Evolutionary conservation across 106 monocot species (phyloP).

Genomic region (Dendrobium catenatum): DNA sequence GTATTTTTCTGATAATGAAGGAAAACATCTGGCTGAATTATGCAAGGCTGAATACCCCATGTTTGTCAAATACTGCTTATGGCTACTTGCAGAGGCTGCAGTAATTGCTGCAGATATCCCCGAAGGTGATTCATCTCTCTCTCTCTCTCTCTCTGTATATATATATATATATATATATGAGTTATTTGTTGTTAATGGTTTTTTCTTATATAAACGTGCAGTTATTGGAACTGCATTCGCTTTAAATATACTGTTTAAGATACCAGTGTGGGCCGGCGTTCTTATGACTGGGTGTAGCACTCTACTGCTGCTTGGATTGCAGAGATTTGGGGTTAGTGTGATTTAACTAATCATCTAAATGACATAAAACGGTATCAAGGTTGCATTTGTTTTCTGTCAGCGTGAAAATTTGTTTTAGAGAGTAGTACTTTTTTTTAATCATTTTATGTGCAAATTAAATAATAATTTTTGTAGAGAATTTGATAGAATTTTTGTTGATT

Average conservation of each 20-base stretch:
- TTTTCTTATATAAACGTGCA: constrained; percentile 9
- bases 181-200: neutral
- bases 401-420: too few species aligned
- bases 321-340: constrained; percentile 70
- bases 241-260: constrained; percentile 65
- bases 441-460: too few species aligned
- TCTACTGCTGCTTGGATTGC: constrained; percentile 67
- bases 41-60: constrained; percentile 63
- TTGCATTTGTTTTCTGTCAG: too few species aligned
- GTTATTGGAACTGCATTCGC: constrained; percentile 95
- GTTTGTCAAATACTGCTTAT: constrained; percentile 36
- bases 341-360: neutral
- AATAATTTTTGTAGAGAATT: too few species aligned
- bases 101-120: constrained; percentile 80
- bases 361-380: neutral
- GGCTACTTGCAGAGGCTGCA: constrained; percentile 60
- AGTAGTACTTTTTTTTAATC: too few species aligned
- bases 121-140: constrained; percentile 35
- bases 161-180: neutral
- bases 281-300: constrained; percentile 79
- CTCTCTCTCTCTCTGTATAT: neutral
- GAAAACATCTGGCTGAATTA: constrained; percentile 66
- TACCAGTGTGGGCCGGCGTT: constrained; percentile 75
- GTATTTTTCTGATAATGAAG: constrained; percentile 10
- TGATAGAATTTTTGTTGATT: too few species aligned